Conservation (phyloP, 805 yeast species). For the Saturnispora gosingensis region DNA sequence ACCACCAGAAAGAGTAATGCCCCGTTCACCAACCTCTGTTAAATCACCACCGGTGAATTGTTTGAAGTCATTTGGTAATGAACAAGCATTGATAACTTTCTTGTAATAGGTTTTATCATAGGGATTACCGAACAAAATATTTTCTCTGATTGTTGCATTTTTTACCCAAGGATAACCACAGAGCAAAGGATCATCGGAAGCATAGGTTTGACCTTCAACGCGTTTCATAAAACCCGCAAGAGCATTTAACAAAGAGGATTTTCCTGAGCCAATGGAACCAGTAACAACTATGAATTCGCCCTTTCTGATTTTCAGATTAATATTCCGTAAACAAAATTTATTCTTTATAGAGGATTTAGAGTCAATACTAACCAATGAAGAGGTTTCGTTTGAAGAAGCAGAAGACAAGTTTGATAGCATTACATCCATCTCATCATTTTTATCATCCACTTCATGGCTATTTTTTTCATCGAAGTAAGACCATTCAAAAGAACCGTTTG, state of each 20-base stretch:
- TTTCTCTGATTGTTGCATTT: constrained; percentile 70
- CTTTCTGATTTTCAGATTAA: constrained; percentile 44
- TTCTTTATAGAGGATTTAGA: background rate
- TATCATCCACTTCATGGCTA: constrained; percentile 6
- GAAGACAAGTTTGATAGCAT: background rate
- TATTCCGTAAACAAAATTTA: constrained; percentile 40
- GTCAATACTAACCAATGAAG: background rate
- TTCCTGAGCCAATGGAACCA: constrained; percentile 65
- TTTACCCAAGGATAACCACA: constrained; percentile 77
- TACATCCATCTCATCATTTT: background rate
- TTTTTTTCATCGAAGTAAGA: too few species aligned
- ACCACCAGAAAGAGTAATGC: constrained; percentile 79
- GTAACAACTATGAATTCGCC: constrained; percentile 71
- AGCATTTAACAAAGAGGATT: constrained; percentile 62
- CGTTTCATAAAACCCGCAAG: constrained; percentile 63
- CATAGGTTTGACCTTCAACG: constrained; percentile 39
- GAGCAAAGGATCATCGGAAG: constrained; percentile 44
- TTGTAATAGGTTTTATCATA: constrained; percentile 44
- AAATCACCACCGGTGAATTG: constrained; percentile 64
- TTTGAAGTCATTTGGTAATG: constrained; percentile 54
- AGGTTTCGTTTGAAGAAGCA: background rate
- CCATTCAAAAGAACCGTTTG: constrained; percentile 62
- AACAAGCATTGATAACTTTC: constrained; percentile 55
- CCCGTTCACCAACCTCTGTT: constrained; percentile 80
- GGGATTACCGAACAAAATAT: constrained; percentile 58